phyloP scores from a whole-genome alignment of 345 rosid species.

The Punica granatum region DNA sequence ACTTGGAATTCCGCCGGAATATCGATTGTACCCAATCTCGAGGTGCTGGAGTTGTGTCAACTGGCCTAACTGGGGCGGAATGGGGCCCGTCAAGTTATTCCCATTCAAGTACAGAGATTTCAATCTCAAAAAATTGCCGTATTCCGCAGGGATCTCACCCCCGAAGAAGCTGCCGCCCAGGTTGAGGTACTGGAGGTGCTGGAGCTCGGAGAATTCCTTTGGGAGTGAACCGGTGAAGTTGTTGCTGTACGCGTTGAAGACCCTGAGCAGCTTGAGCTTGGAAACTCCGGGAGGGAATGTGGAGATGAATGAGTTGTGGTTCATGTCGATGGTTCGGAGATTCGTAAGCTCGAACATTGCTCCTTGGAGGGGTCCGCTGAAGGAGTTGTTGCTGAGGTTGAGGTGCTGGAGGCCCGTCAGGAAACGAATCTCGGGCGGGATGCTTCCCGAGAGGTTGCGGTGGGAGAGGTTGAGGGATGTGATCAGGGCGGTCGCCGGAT shows the following conservation, averaged over 20 bases:
- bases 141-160: constrained; percentile 60
- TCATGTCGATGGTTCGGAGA: constrained; percentile 64
- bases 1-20: constrained; percentile 51
- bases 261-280: constrained; percentile 54
- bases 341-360: constrained; percentile 49
- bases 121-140: constrained; percentile 48
- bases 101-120: constrained; percentile 65
- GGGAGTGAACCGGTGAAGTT: constrained; percentile 66
- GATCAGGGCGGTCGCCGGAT: constrained; percentile 39
- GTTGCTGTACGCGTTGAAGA: constrained; percentile 76
- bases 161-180: constrained; percentile 93
- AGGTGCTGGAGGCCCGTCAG: constrained; percentile 53
- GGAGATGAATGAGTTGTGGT: constrained; percentile 73
- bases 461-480: constrained; percentile 70
- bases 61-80: constrained; percentile 60
- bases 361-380: constrained; percentile 48
- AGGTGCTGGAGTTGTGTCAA: constrained; percentile 53
- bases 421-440: constrained; percentile 55
- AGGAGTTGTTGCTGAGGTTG: constrained; percentile 61
- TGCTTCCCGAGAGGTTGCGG: constrained; percentile 58
- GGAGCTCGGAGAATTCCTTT: constrained; percentile 37
- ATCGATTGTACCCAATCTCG: constrained; percentile 73
- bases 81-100: constrained; percentile 46
- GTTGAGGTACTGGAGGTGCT: constrained; percentile 67
- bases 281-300: constrained; percentile 69